phyloP scores from a whole-genome alignment of 306 rosid genomes.

The Neltuma alba region DNA sequence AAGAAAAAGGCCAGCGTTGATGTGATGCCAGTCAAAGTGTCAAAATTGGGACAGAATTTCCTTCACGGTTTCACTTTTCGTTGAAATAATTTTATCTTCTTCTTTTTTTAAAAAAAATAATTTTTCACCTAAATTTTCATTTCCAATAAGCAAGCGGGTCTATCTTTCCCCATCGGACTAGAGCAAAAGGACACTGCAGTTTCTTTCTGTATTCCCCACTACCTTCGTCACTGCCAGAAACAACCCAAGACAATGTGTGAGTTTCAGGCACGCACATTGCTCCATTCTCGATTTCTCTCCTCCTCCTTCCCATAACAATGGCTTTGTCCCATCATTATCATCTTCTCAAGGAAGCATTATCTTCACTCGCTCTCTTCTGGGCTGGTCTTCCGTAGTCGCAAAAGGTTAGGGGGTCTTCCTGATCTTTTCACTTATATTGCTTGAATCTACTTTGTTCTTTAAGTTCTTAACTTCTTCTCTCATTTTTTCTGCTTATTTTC shows the following conservation, averaged over 20 bases:
- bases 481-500: constrained; percentile 11
- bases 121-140: not conserved
- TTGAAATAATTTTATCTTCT: not conserved
- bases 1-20: not conserved
- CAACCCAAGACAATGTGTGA: constrained; percentile 51
- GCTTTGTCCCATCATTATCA: not conserved
- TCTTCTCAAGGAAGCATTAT: constrained; percentile 28
- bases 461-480: not conserved
- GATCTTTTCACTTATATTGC: constrained; percentile 27
- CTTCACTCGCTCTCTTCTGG: constrained; percentile 40
- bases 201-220: constrained; percentile 46
- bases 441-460: not conserved
- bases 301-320: constrained; percentile 44
- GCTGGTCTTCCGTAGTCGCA: constrained; percentile 13
- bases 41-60: constrained; percentile 41
- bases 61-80: constrained; percentile 32
- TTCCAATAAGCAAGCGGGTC: not conserved
- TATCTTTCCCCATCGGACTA: constrained; percentile 42
- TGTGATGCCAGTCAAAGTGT: constrained; percentile 41
- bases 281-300: constrained; percentile 39
- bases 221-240: constrained; percentile 54
- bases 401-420: constrained; percentile 52
- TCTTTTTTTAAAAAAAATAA: not conserved
- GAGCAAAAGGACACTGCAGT: constrained; percentile 40
- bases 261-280: constrained; percentile 48